A percentile compares a stretch with the other conserved stretches of the same genome.
Evolutionary conservation across 2,329 filamentous ascomycete genomes (phyloP).

Genomic region (Echinosphaeria canescens): DNA sequence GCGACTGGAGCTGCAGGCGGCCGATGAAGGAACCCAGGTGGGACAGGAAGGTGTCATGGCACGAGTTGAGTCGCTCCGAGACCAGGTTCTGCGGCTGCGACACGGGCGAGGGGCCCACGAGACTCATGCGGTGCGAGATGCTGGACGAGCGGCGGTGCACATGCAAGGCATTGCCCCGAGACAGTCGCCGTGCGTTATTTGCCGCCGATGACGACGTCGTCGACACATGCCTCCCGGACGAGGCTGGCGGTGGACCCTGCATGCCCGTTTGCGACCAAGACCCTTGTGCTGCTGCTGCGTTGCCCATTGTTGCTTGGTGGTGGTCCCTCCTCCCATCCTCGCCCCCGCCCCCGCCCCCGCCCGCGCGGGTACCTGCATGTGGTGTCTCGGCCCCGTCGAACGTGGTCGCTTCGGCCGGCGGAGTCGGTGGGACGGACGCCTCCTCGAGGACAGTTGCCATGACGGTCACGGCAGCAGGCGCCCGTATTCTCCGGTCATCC

Average conservation of each 20-base stretch:
- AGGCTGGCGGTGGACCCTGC: too few species aligned
- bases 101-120: constrained; percentile 42
- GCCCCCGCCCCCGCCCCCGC: constrained; percentile 11
- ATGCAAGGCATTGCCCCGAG: constrained; percentile 18
- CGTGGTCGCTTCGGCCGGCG: constrained; percentile 32
- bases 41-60: constrained; percentile 76
- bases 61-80: constrained; percentile 58
- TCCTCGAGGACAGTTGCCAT: constrained; percentile 39
- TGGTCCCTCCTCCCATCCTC: constrained; percentile 16
- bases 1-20: constrained; percentile 72
- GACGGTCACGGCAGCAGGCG: constrained; percentile 29
- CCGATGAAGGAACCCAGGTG: constrained; percentile 89
- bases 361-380: constrained; percentile 17
- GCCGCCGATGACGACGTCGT: too few species aligned
- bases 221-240: too few species aligned
- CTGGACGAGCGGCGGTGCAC: constrained; percentile 26
- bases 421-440: constrained; percentile 35
- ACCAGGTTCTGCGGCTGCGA: constrained; percentile 51
- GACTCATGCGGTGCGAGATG: constrained; percentile 55
- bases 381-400: constrained; percentile 17
- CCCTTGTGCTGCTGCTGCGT: too few species aligned
- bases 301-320: too few species aligned
- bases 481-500: constrained; percentile 29
- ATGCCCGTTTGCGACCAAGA: too few species aligned
- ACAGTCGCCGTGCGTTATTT: constrained; percentile 20